Conservation (phyloP, 495 filamentous ascomycete species). For the Penicillium silybi region DNA sequence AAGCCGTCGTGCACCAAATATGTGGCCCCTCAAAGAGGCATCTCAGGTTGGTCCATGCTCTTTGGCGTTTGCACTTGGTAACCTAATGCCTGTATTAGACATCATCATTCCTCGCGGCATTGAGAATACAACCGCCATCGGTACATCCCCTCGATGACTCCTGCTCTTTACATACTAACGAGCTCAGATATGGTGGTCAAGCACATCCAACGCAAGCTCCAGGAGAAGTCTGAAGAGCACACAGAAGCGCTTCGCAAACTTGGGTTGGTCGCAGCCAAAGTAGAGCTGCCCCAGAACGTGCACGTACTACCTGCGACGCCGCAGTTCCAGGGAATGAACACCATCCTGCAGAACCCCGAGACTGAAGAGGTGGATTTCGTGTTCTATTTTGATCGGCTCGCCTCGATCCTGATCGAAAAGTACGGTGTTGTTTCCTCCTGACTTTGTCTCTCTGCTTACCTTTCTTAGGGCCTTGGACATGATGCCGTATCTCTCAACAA, state of each 20-base stretch:
- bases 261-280: slow-evolving; percentile 60
- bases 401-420: slow-evolving; percentile 79
- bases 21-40: slow-evolving; percentile 83
- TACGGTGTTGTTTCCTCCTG: slow-evolving; percentile 28
- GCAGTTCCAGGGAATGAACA: slow-evolving; percentile 84
- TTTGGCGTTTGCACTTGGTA: slow-evolving; percentile 3
- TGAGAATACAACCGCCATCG: slow-evolving; percentile 88
- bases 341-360: slow-evolving; percentile 77
- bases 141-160: slow-evolving; percentile 39
- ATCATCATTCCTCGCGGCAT: slow-evolving; percentile 93
- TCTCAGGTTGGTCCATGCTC: slow-evolving; percentile 54
- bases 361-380: slow-evolving; percentile 87
- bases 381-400: slow-evolving; percentile 90
- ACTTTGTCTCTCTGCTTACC: slow-evolving; percentile 2
- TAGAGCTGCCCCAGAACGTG: slow-evolving; percentile 69
- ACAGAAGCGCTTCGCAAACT: slow-evolving; percentile 70
- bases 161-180: background rate
- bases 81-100: slow-evolving; percentile 47
- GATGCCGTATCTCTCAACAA: slow-evolving; percentile 55
- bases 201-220: slow-evolving; percentile 77
- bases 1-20: slow-evolving; percentile 92
- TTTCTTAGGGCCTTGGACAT: slow-evolving; percentile 63
- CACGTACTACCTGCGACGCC: slow-evolving; percentile 65
- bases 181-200: slow-evolving; percentile 77
- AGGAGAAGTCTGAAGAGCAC: slow-evolving; percentile 82